Evolutionary conservation across 257 asterid genomes (phyloP), one percentile per base, ranked within the genome.

Genomic region (Ocimum tenuiflorum): DNA sequence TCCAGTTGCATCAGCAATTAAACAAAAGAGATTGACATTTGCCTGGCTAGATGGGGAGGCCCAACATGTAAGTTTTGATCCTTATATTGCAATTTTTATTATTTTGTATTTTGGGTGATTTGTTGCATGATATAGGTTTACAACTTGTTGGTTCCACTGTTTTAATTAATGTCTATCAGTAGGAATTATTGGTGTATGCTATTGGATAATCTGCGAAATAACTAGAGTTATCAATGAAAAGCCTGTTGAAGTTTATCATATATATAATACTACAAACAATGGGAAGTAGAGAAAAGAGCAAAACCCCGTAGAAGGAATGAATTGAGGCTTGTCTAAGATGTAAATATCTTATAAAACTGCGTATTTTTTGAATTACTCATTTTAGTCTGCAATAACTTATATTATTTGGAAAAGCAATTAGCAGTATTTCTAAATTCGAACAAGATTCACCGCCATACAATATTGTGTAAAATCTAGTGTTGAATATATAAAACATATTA

Each of bases 11-110:
- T 41, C 65, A 61, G 95, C 97, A 57, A 74, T 86, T 61, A 78
- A 81, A 59, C 83, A 90, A 76, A 90, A 81, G 74, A 85, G 99
- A 27, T 76, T 94, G 72, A 80, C 95, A 0, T 82, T 94, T 74
- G 88, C 96, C 54, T 94, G 99, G 99, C 91, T 94, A 53, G 99
- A 94, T 46, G 99, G 99, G 60, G 99, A 94, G 73, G 84, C 88
- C 17, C 99, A 94, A 75, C 77, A 85, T 11, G 99, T 94, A 67
- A 82, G 83, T 66, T 31, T 72, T 53, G 27, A 20, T 65, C 60
- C 54, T 75, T 60, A 45, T 55, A 43, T 63, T 58, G 7, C 24
- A 53, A 52, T 65, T 38, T 58, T 51, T 53, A 54, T 65, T 33
- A 47, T 20, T 14, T 64, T 36, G 33, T 22, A 39, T 19, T 22